Base-by-base conservation (phyloP, 257 asterid genomes). In the Verbascum thapsus region DNA sequence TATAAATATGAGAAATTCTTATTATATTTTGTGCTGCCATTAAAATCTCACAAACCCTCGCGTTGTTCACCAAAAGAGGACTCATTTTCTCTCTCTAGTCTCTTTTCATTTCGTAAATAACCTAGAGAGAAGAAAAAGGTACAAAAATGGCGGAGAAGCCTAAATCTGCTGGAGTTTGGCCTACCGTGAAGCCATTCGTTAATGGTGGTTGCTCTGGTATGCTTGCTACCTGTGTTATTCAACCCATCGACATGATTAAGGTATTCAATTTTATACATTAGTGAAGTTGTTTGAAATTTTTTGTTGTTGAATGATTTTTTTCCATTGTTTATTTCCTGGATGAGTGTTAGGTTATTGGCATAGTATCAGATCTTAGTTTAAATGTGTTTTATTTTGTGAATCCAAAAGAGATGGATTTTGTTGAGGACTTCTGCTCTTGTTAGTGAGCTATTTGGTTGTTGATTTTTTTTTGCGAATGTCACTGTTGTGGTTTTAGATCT, bases 161-260 rank as follows among this genome's bases (percentile, higher is more conserved):
- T 78, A 77, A 80, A 72, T 45, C 95, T 10, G 37, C 30, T 10
- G 97, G 92, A 48, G 82, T 89, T 10, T 92, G 99, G 99, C 74
- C 82, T 1, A 70, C 95, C 0, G 90, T 92, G 35, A 89, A 89
- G 87, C 99, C 99, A 3, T 92, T 92, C 69, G 73, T 84, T 12
- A 92, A 92, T 73, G 97, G 99, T 37, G 97, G 99, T 13, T 74
- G 82, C 48, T 85, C 99, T 19, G 99, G 99, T 39, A 92, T 92
- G 99, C 96, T 89, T 22, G 99, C 97, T 10, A 92, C 99, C 47
- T 89, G 97, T 53, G 82, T 73, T 45, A 74, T 73, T 57, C 88
- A 79, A 35, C 88, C 88, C 64, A 66, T 82, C 63, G 85, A 82
- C 52, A 82, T 82, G 88, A 68, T 82, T 41, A 82, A 82, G 88